Percentiles rank a stretch among this genome's conserved stretches.
Conservation (phyloP, 148 eudicot species). For the Tetragonia tetragonoides region DNA sequence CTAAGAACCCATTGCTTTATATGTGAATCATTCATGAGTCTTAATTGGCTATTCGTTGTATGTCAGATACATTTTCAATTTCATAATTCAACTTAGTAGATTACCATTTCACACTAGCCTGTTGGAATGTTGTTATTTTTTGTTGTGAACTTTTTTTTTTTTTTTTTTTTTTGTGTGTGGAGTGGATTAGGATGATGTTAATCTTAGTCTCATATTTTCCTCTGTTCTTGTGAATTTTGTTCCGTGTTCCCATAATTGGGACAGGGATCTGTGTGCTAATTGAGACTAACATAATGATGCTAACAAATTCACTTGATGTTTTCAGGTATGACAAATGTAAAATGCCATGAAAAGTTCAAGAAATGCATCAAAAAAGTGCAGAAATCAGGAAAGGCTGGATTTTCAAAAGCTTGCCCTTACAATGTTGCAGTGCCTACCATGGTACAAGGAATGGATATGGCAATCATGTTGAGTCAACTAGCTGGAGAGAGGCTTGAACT, state of each 20-base stretch:
- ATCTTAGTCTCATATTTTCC: no score
- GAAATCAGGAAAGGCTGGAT: slow-evolving; percentile 81
- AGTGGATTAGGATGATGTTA: neutral
- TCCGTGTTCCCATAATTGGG: neutral
- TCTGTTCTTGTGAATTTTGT: no score
- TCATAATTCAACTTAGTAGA: neutral
- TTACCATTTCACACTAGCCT: neutral
- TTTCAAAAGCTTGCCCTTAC: slow-evolving; percentile 70
- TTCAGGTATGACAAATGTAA: slow-evolving; percentile 75
- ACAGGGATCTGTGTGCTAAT: neutral
- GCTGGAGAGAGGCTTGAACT: slow-evolving; percentile 66
- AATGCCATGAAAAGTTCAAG: slow-evolving; percentile 97
- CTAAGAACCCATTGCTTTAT: neutral
- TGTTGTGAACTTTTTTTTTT: neutral
- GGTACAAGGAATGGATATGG: slow-evolving; percentile 98
- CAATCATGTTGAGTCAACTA: slow-evolving; percentile 77
- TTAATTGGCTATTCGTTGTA: neutral
- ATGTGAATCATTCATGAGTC: neutral
- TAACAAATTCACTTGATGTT: slow-evolving; percentile 1
- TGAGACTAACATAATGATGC: neutral
- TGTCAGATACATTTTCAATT: neutral
- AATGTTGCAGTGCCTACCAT: slow-evolving; percentile 79
- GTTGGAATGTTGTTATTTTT: neutral
- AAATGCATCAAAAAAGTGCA: slow-evolving; percentile 90
- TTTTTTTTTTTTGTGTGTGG: no score